Evolutionary conservation across 2,329 filamentous ascomycete species (phyloP).

Genomic region (Fonsecaea nubica): DNA sequence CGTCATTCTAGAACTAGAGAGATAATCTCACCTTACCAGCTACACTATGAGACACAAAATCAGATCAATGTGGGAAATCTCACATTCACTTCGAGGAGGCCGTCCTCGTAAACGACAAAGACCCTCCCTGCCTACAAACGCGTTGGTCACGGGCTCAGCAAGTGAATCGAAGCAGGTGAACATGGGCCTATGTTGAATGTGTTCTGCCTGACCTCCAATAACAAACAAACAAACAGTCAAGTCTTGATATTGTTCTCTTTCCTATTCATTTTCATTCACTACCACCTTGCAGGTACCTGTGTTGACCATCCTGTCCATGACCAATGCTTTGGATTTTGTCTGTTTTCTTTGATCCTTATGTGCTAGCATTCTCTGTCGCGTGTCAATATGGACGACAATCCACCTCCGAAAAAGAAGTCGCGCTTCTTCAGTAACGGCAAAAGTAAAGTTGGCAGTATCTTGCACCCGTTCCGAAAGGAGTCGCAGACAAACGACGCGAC

Average conservation of each 20-base stretch:
- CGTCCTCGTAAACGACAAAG: background rate
- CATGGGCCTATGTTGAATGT: background rate
- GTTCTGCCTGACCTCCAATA: conserved; percentile 11
- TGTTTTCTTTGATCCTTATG: background rate
- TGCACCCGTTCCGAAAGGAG: conserved; percentile 25
- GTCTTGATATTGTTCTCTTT: conserved; percentile 13
- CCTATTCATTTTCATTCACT: background rate
- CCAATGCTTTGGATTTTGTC: background rate
- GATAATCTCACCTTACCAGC: background rate
- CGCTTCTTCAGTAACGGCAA: conserved; percentile 37
- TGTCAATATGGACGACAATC: conserved; percentile 33
- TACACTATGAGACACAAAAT: background rate
- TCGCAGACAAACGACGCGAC: background rate
- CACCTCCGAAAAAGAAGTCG: conserved; percentile 34
- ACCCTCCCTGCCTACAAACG: background rate
- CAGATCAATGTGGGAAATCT: background rate
- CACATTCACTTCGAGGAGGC: background rate
- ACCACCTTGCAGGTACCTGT: background rate
- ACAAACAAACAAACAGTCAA: background rate
- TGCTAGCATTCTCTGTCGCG: background rate
- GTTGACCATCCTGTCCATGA: background rate
- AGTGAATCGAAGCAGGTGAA: background rate
- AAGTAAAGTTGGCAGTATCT: conserved; percentile 31
- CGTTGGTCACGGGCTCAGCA: background rate
- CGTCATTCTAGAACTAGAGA: background rate